Base-by-base conservation (phyloP, 1,284 basidiomycete species). In the Dichomitus squalens region DNA sequence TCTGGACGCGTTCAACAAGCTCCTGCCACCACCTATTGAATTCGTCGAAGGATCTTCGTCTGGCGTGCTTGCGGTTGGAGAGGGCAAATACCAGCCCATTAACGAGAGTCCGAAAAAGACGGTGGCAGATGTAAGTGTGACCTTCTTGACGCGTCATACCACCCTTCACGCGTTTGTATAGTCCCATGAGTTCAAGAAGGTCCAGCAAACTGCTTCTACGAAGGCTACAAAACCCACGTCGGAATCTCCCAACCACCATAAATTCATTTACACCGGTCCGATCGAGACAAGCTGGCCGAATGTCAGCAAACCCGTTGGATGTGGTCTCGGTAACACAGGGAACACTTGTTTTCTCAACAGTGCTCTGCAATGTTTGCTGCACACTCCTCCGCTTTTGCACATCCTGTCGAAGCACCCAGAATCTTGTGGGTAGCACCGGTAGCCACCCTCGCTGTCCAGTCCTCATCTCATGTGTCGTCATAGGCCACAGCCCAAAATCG, bases 291-390 rank as follows among this genome's bases (percentile, higher is more conserved):
- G 83, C 52, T 90, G 78, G 85, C 86, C 70, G 18, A 70, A 69
- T 44, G 72, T 72, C 52, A 18, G 50, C 29, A 33, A 29, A 25
- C 69, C 67, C 52, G 72, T 83, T 57, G 90, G 83, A 20, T 73
- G 70, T 56, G 96, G 96, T 0, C 78, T 99, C 35, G 79, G 86
- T 68, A 99, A 99, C 75, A 87, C 79, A n/a, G 95, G 95, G 49
- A 99, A 98, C 73, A 97, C 95, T 1, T 99, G 97, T 75, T 99
- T 98, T 75, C 79, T 98, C 67, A 99, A 99, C 75, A 95, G 94
- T 63, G 93, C 92, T 33, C 77, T 99, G 57, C 97, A 99, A 77
- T 94, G 95, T 65, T 81, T 99, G 49, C 76, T 98, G 20, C 96
- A 99, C 72, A 98, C 96, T 0, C 89, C 96, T 8, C 95, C 96